Base-by-base conservation (phyloP, 2,329 filamentous ascomycete species). In the Colletotrichum tamarilloi region DNA sequence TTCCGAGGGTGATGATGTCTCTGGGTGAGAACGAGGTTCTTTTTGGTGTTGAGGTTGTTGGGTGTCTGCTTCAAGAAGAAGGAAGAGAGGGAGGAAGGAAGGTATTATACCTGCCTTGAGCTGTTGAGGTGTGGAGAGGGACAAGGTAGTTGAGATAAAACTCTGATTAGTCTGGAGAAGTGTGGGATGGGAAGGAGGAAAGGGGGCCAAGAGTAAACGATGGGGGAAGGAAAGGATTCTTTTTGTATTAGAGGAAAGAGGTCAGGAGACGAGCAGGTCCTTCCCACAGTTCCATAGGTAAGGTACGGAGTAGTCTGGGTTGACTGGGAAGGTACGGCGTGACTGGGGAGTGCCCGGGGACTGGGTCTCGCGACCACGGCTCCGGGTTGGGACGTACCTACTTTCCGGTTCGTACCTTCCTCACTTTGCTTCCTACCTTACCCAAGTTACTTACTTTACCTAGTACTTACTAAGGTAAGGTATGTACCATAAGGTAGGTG, bases 81-180 rank as follows among this genome's bases (percentile, higher is more conserved):
- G 38, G 59, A 12, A 26, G n/a, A 14, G 12, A 14, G 12, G 8
- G 46, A 28, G 30, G 53, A 22, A 26, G 57, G 11, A 14, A 49
- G 42, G 42, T 49, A 49, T 49, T 49, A 49, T n/a, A n/a, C 19
- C 16, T 49, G 19, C 42, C 19, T n/a, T 49, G 19, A 19, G 38
- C 8, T 19, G 6, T 49, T n/a, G 42, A 49, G 19, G 16, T 57
- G 52, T 53, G 28, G 22, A 14, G 35, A 72, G 49, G 49, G 38
- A 4, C 32, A 58, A 32, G 62, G 4, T 22, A 22, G 53, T 57
- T 26, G 70, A 64, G 67, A 64, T 60, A 49, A 64, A 65, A 60
- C 70, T 64, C 70, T 70, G 60, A 65, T 70, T 69, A 60, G 26
- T 38, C n/a, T 60, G 26, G 68, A 59, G 62, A 46, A 56, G 30